Evolutionary conservation across 257 asterid species (phyloP), one percentile per base, ranked within the genome.

Genomic region (Lycium barbarum): DNA sequence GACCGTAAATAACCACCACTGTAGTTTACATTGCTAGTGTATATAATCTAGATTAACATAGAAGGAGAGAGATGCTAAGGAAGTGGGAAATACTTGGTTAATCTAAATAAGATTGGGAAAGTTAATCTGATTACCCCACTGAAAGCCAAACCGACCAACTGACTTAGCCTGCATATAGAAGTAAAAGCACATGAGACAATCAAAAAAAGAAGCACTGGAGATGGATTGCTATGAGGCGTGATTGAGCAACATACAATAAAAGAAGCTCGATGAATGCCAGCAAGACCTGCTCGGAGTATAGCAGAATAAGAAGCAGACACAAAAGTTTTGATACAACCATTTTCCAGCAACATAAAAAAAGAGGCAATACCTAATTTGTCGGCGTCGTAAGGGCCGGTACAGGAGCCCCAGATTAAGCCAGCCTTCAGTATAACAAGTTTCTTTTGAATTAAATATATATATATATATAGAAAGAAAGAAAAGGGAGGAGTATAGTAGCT

Each of bases 361-460:
- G 45, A 47, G 53, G 4, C 2, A 22, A 7, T 59, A 92, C 98
- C 97, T 22, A 88, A 83, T 76, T 88, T 89, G 72, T 49, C 84
- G 83, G 99, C 94, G 66, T 92, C 98, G 86, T 88, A 89, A 22
- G 96, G 92, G 33, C 95, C 97, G 17, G 83, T 62, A 86, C 97
- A 95, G 61, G 92, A 88, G n/a, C 99, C 98, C 99, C 98, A 95
- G 26, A 95, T 86, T 43, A 88, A 80, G 82, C 99, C 99, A 47
- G 96, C 96, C 99, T 95, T 92, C 92, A 85, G 81, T 54, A 7
- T 38, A 57, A 17, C n/a, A 36, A 67, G 57, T 61, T 67, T 68
- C n/a, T 43, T 12, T 36, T 18, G 14, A 15, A 15, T 26, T 63
- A 1, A 40, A 61, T 70, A 45, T 33, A 58, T 26, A 22, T 4